Evolutionary conservation across 345 rosid species (phyloP).

Genomic region (Crucihimalaya himalaica): DNA sequence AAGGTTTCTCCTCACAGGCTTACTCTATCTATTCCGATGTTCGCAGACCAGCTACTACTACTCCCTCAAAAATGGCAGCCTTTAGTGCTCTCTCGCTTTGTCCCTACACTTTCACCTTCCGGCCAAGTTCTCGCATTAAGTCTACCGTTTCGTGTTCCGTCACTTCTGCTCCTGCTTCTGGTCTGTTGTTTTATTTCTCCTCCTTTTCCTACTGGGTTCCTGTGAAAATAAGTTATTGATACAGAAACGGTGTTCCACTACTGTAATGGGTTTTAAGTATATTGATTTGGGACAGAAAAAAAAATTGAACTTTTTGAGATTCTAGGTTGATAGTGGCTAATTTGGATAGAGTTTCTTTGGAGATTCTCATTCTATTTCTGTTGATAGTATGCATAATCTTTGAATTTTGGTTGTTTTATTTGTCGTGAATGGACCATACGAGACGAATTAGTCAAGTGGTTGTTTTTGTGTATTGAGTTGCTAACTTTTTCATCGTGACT

Average conservation of each 20-base stretch:
- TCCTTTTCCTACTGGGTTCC: neutral
- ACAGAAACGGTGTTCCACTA: neutral
- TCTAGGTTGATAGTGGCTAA: neutral
- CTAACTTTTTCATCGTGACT: neutral
- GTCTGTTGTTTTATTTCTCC: constrained; percentile 36
- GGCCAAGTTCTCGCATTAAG: constrained; percentile 33
- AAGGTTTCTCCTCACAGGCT: constrained; percentile 39
- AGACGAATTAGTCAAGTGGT: neutral
- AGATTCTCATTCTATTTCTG: neutral
- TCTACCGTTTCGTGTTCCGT: constrained; percentile 53
- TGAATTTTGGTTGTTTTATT: neutral
- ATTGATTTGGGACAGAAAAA: neutral
- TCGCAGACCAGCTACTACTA: constrained; percentile 27
- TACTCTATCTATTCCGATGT: constrained; percentile 38
- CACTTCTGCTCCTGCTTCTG: constrained; percentile 52
- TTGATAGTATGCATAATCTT: neutral
- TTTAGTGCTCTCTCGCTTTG: constrained; percentile 55
- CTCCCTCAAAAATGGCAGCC: constrained; percentile 55
- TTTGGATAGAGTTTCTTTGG: constrained; percentile 7
- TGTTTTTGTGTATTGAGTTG: neutral
- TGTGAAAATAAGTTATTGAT: neutral
- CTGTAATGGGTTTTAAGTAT: constrained; percentile 10
- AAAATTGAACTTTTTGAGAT: constrained; percentile 3
- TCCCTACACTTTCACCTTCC: constrained; percentile 49
- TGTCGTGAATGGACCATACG: neutral